Evolutionary conservation across 2,329 filamentous ascomycete species (phyloP).

Genomic region (Chrysosporium keratinophilum): DNA sequence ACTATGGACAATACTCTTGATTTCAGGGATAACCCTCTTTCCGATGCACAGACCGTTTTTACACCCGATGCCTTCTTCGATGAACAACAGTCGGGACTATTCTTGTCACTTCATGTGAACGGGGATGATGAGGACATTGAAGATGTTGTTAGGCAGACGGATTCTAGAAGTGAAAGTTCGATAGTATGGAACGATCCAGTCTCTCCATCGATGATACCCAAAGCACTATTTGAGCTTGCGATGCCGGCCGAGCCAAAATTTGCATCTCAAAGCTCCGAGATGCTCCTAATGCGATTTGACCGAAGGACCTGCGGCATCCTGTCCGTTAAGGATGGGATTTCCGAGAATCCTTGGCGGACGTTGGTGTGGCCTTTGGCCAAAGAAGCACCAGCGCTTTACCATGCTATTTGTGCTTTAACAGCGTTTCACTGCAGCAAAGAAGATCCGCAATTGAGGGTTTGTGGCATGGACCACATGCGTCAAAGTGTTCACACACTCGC

Average conservation of each 20-base stretch:
- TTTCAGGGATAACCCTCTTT: background rate
- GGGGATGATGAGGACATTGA: constrained; percentile 42
- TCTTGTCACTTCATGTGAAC: background rate
- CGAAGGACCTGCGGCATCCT: constrained; percentile 58
- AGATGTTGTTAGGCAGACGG: constrained; percentile 41
- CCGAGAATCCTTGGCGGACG: constrained; percentile 62
- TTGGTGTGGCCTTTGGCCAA: constrained; percentile 59
- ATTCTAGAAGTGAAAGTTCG: constrained; percentile 20
- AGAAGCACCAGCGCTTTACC: constrained; percentile 54
- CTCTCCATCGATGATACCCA: constrained; percentile 1
- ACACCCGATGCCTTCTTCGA: background rate
- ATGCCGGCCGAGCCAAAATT: constrained; percentile 42
- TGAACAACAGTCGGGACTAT: background rate
- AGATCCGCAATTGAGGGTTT: constrained; percentile 46
- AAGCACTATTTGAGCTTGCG: background rate
- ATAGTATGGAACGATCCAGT: background rate
- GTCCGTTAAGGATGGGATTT: constrained; percentile 58
- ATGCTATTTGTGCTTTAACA: constrained; percentile 59
- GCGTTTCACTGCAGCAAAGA: constrained; percentile 57
- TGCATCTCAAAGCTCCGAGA: constrained; percentile 46
- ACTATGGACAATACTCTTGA: background rate
- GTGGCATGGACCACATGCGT: constrained; percentile 61
- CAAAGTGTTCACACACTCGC: constrained; percentile 50
- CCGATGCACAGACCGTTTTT: background rate
- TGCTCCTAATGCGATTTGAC: constrained; percentile 54